Percentiles rank a stretch among this genome's conserved stretches.
phyloP scores from a whole-genome alignment of 495 filamentous ascomycete species.

The Aspergillus biplanus region DNA sequence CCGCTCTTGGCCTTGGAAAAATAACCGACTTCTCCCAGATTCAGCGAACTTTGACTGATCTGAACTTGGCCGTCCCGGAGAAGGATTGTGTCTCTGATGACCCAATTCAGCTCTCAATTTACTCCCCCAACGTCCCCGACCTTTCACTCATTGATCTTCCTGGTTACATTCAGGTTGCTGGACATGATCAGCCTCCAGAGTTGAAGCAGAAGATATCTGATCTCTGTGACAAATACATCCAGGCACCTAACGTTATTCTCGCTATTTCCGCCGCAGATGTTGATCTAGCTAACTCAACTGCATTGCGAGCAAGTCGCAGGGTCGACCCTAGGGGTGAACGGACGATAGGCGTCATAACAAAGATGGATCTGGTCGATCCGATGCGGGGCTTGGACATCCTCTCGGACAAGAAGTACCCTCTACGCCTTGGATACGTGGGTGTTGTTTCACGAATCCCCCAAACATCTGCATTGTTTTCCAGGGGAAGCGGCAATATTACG shows the following conservation, averaged over 20 bases:
- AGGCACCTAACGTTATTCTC: constrained; percentile 92
- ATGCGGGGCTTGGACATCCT: constrained; percentile 76
- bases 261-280: constrained; percentile 98
- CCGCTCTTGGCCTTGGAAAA: constrained; percentile 85
- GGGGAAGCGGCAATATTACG: constrained; percentile 80
- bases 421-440: constrained; percentile 95
- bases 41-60: constrained; percentile 89
- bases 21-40: constrained; percentile 93
- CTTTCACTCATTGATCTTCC: constrained; percentile 95
- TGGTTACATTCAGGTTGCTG: constrained; percentile 95
- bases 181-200: constrained; percentile 85
- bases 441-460: constrained; percentile 84
- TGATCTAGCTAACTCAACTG: constrained; percentile 94
- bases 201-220: constrained; percentile 95
- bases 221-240: constrained; percentile 98
- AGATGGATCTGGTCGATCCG: constrained; percentile 97
- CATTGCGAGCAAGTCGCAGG: constrained; percentile 83
- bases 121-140: constrained; percentile 93
- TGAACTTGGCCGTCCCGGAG: constrained; percentile 91
- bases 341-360: constrained; percentile 97
- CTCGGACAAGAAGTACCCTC: constrained; percentile 87
- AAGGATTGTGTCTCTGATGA: constrained; percentile 93
- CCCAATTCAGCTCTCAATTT: constrained; percentile 92
- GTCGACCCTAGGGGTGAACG: constrained; percentile 94
- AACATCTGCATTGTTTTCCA: constrained; percentile 78